phyloP scores from a whole-genome alignment of 1,139 yeast species.

The Kodamaea ohmeri region DNA sequence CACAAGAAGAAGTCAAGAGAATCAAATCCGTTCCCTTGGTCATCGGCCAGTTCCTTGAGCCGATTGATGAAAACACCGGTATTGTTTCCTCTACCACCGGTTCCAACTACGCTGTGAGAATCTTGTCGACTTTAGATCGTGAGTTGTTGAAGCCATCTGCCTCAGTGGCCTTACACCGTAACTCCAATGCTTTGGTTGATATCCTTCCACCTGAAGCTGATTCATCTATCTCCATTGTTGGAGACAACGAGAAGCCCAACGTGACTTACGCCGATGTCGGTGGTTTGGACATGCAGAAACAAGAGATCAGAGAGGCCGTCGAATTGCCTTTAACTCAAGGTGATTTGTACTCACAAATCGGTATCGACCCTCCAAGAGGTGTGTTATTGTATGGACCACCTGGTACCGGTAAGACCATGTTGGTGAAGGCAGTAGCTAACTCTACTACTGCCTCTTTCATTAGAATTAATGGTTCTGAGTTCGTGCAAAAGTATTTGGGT shows the following conservation, averaged over 20 bases:
- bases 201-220: conserved; percentile 99
- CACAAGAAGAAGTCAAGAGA: conserved; percentile 97
- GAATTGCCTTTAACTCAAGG: conserved; percentile 98
- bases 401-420: conserved; percentile 95
- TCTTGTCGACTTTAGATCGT: conserved; percentile 89
- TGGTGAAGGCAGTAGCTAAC: conserved; percentile 98
- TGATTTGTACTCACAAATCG: conserved; percentile 97
- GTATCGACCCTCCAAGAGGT: conserved; percentile 98
- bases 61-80: conserved; percentile 94
- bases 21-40: conserved; percentile 97
- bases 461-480: conserved; percentile 94
- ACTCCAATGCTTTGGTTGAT: conserved; percentile 95
- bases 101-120: conserved; percentile 92
- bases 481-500: conserved; percentile 95
- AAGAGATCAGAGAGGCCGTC: conserved; percentile 96
- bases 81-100: conserved; percentile 98
- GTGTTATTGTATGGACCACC: conserved; percentile 98
- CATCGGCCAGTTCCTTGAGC: conserved; percentile 96
- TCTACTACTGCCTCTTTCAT: conserved; percentile 95
- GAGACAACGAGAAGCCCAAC: conserved; percentile 91
- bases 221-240: conserved; percentile 90
- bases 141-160: conserved; percentile 93
- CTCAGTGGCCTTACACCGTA: conserved; percentile 96
- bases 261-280: conserved; percentile 93
- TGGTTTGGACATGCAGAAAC: conserved; percentile 93